A percentile compares a stretch with the other conserved stretches of the same genome.
These are phyloP conservation scores for Ceraceosorus guamensis DNA, from an alignment of 1,284 basidiomycete species.

Conservation along the genomic window DNA sequence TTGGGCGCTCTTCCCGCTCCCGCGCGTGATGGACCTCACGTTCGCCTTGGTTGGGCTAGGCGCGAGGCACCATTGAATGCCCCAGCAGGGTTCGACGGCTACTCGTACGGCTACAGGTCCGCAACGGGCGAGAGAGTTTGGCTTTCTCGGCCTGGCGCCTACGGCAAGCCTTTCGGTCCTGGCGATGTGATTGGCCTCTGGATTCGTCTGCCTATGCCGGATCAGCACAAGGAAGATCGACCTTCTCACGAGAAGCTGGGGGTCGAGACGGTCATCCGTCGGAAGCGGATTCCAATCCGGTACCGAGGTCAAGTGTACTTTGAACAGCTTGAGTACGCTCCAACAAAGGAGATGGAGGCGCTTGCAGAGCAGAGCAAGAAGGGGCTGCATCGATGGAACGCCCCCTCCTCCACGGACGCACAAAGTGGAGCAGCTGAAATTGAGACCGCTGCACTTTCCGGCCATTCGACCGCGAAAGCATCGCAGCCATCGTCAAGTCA, in stretches of 20 bases:
- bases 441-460: neutral
- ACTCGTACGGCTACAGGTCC: conserved; percentile 85
- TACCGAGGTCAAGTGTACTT: conserved; percentile 96
- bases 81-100: conserved; percentile 86
- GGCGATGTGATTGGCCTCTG: conserved; percentile 92
- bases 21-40: conserved; percentile 61
- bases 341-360: conserved; percentile 84
- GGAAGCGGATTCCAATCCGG: conserved; percentile 62
- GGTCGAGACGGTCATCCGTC: conserved; percentile 25
- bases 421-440: neutral
- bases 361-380: conserved; percentile 50
- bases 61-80: conserved; percentile 86
- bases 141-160: conserved; percentile 65
- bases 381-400: conserved; percentile 1
- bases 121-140: conserved; percentile 70
- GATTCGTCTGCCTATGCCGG: conserved; percentile 66
- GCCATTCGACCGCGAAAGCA: neutral
- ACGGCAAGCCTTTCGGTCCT: conserved; percentile 61
- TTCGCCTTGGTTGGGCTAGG: conserved; percentile 82
- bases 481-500: neutral
- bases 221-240: conserved; percentile 7
- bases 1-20: conserved; percentile 14
- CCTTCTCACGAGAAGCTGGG: conserved; percentile 8
- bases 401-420: neutral
- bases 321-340: conserved; percentile 82